Evolutionary conservation across 768 basidiomycete species (phyloP).

Genomic region (Trametes cingulata): DNA sequence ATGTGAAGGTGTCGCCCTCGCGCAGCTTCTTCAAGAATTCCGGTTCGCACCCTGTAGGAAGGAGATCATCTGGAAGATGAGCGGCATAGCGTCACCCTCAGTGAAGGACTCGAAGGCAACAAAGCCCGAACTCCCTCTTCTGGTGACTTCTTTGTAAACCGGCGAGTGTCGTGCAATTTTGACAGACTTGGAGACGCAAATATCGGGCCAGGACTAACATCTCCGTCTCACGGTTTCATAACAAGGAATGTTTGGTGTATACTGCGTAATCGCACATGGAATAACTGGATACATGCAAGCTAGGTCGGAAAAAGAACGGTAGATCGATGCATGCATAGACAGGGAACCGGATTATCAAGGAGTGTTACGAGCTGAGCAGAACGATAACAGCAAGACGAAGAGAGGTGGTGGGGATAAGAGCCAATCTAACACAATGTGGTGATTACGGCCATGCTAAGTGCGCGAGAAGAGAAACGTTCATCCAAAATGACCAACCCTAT

Average conservation of each 20-base stretch:
- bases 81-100: conserved; percentile 9
- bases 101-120: conserved; percentile 5
- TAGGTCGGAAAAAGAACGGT: conserved; percentile 9
- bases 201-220: too few species aligned
- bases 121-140: conserved; percentile 7
- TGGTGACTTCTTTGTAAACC: neutral
- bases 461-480: neutral
- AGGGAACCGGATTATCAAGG: conserved; percentile 21
- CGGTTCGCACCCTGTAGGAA: conserved; percentile 6
- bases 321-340: conserved; percentile 10
- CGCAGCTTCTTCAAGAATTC: conserved; percentile 5
- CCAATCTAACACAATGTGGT: conserved; percentile 13
- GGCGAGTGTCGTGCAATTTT: too few species aligned
- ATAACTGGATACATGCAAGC: conserved; percentile 23
- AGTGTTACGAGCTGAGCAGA: conserved; percentile 19
- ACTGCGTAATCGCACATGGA: conserved; percentile 24
- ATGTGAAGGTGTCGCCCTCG: neutral
- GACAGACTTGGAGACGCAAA: too few species aligned
- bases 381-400: conserved; percentile 13
- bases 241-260: conserved; percentile 20
- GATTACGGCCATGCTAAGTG: conserved; percentile 5
- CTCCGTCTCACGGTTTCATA: neutral
- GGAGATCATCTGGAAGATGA: conserved; percentile 16
- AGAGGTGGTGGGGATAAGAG: neutral
- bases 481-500: conserved; percentile 14